Conservation (phyloP, 805 yeast species). For the Zygosaccharomyces rouxii region DNA sequence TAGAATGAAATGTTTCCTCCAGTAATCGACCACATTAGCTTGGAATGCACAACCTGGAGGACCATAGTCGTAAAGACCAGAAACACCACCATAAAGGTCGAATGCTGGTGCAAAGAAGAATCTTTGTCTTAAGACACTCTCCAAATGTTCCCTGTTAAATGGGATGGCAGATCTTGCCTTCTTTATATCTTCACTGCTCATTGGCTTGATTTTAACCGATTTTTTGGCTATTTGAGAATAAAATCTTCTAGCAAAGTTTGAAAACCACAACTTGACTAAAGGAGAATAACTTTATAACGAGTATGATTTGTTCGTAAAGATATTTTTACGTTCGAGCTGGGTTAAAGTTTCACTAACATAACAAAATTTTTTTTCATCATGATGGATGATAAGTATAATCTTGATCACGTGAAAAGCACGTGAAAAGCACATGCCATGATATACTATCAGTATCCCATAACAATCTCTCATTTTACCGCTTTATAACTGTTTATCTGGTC, state of each 20-base stretch:
- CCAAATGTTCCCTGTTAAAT: conserved; percentile 83
- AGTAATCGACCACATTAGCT: conserved; percentile 87
- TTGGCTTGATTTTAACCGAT: conserved; percentile 26
- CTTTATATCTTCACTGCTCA: conserved; percentile 34
- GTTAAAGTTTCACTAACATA: not conserved
- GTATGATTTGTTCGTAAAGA: not conserved
- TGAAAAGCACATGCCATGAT: not conserved
- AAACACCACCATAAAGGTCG: conserved; percentile 96
- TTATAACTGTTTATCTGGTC: not conserved
- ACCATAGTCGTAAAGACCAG: conserved; percentile 97
- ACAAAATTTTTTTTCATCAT: conserved; percentile 4
- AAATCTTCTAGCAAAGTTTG: conserved; percentile 24
- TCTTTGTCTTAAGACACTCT: conserved; percentile 87
- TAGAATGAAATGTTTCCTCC: conserved; percentile 96
- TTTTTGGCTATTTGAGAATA: conserved; percentile 28
- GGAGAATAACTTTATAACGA: not conserved
- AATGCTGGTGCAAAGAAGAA: conserved; percentile 97
- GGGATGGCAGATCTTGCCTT: conserved; percentile 33
- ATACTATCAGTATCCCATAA: not conserved
- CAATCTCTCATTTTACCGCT: not conserved
- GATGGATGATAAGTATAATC: not conserved
- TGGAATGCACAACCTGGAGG: conserved; percentile 99
- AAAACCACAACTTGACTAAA: conserved; percentile 22
- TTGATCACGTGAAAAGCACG: not conserved
- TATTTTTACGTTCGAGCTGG: not conserved